phyloP scores from a whole-genome alignment of 306 rosid species.

The Spatholobus suberectus region DNA sequence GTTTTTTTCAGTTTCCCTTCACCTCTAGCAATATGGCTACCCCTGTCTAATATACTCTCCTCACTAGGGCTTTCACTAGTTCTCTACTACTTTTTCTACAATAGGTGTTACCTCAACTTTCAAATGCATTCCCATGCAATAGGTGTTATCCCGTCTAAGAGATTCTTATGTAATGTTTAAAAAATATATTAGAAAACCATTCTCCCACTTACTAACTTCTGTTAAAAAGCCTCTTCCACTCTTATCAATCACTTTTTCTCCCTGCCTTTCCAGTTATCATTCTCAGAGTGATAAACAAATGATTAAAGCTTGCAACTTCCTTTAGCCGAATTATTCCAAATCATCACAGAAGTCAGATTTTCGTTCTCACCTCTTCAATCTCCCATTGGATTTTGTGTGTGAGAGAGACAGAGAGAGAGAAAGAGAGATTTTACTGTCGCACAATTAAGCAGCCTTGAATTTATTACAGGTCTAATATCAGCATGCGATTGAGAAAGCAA shows the following conservation, averaged over 20 bases:
- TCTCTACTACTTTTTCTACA: neutral
- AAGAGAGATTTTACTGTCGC: neutral
- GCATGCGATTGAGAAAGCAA: neutral
- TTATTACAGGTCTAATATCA: neutral
- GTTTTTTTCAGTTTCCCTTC: neutral
- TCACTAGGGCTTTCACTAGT: neutral
- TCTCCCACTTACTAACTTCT: neutral
- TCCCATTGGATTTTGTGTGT: neutral
- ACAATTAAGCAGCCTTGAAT: constrained; percentile 2
- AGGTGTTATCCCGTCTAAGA: neutral
- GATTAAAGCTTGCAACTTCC: neutral
- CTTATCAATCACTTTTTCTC: neutral
- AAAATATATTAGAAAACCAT: neutral
- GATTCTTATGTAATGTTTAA: neutral
- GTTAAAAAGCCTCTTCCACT: neutral
- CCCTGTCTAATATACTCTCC: neutral
- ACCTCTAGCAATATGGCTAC: neutral
- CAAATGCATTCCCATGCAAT: neutral
- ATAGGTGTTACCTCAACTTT: neutral
- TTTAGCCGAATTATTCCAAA: neutral
- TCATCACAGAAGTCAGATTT: neutral
- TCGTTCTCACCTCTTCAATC: neutral
- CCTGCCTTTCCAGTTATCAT: neutral
- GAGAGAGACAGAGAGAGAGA: too few relatives aligned
- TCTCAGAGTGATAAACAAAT: neutral